Percentiles rank a stretch among this genome's conserved stretches.
phyloP scores from a whole-genome alignment of 2,329 filamentous ascomycete genomes.

The Talaromyces sp. region DNA sequence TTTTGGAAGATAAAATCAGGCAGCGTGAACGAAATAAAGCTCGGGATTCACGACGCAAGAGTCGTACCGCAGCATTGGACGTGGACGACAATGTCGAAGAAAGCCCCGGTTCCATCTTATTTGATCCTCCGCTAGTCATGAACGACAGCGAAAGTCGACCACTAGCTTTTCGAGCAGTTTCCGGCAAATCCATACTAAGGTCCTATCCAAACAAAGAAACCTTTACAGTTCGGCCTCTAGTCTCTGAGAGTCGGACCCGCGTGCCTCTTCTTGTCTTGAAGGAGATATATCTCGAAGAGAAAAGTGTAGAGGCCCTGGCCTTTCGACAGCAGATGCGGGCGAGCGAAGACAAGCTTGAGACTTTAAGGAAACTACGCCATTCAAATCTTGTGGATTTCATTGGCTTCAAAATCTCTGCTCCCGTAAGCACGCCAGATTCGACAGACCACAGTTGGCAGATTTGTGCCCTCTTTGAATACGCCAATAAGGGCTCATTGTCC shows the following conservation, averaged over 20 bases:
- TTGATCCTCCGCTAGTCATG: slow-evolving; percentile 46
- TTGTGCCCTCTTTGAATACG: slow-evolving; percentile 68
- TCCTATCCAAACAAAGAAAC: slow-evolving; percentile 60
- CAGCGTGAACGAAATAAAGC: slow-evolving; percentile 34
- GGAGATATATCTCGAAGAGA: slow-evolving; percentile 57
- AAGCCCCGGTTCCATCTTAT: slow-evolving; percentile 33
- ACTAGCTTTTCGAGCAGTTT: slow-evolving; percentile 65
- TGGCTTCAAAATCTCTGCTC: slow-evolving; percentile 71
- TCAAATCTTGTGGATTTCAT: slow-evolving; percentile 72
- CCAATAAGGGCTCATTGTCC: slow-evolving; percentile 74
- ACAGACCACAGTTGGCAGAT: slow-evolving; percentile 59
- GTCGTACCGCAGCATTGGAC: slow-evolving; percentile 29
- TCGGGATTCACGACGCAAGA: slow-evolving; percentile 33
- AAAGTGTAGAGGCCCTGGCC: slow-evolving; percentile 53
- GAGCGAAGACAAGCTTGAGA: slow-evolving; percentile 71
- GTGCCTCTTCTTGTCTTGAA: slow-evolving; percentile 68
- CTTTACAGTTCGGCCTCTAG: slow-evolving; percentile 65
- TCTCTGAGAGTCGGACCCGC: slow-evolving; percentile 50
- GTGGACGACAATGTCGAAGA: slow-evolving; percentile 26
- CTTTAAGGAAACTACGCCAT: slow-evolving; percentile 69
- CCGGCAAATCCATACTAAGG: slow-evolving; percentile 62
- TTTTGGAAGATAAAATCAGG: slow-evolving; percentile 35
- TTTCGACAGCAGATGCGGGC: slow-evolving; percentile 72
- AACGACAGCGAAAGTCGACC: slow-evolving; percentile 60
- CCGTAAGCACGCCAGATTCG: slow-evolving; percentile 35